Percentiles rank a stretch among this genome's conserved stretches.
Evolutionary conservation across 495 filamentous ascomycete genomes (phyloP).

Genomic region (Penicillium parvum): DNA sequence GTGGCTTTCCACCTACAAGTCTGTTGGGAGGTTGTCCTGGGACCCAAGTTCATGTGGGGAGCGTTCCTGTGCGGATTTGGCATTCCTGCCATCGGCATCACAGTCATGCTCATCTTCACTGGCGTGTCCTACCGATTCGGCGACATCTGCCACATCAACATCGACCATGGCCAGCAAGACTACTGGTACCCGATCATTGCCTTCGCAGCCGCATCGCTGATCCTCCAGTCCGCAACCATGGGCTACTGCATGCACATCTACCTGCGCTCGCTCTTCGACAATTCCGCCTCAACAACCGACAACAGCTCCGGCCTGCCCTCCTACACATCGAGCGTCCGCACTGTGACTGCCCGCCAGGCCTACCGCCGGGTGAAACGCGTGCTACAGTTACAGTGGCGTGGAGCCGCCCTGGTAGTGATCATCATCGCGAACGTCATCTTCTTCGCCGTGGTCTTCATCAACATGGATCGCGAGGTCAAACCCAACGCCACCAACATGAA

Average conservation of each 20-base stretch:
- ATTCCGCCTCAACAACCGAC: slow-evolving; percentile 52
- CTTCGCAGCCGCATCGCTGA: slow-evolving; percentile 69
- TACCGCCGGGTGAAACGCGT: slow-evolving; percentile 82
- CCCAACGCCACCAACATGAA: slow-evolving; percentile 48
- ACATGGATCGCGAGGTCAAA: slow-evolving; percentile 66
- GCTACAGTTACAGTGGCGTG: slow-evolving; percentile 90
- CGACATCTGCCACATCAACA: slow-evolving; percentile 87
- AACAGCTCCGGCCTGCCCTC: slow-evolving; percentile 71
- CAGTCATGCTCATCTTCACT: slow-evolving; percentile 73
- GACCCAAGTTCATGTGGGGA: slow-evolving; percentile 83
- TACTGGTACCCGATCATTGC: slow-evolving; percentile 89
- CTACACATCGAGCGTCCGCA: slow-evolving; percentile 73
- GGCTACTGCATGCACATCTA: slow-evolving; percentile 95
- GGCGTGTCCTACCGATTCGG: slow-evolving; percentile 95
- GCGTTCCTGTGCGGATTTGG: slow-evolving; percentile 80
- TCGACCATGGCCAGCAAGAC: slow-evolving; percentile 68
- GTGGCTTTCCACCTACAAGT: slow-evolving; percentile 95
- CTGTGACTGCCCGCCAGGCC: slow-evolving; percentile 80
- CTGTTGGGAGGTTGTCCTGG: slow-evolving; percentile 91
- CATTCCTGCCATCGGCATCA: slow-evolving; percentile 67
- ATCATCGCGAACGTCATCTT: slow-evolving; percentile 88
- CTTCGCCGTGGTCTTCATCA: slow-evolving; percentile 85
- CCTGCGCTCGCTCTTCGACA: slow-evolving; percentile 72
- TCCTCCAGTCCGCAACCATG: slow-evolving; percentile 82
- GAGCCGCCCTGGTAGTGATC: slow-evolving; percentile 77